Evolutionary conservation across 1,139 yeast species (phyloP), one percentile per base, ranked within the genome.

Genomic region (Blastobotrys elegans): DNA sequence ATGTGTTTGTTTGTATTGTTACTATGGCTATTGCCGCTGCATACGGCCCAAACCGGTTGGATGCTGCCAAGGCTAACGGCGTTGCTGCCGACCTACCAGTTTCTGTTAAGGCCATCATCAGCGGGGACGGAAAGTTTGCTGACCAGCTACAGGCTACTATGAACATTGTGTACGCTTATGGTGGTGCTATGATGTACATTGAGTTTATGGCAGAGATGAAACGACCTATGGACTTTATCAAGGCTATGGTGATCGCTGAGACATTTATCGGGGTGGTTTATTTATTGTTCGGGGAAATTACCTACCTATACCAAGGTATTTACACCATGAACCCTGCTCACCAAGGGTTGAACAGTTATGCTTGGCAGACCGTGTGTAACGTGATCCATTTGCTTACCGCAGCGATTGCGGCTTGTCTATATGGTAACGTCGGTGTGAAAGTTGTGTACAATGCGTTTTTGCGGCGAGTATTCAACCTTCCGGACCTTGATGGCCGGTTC

Each of bases 161-260:
- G 67, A 71, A 73, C 57, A 70, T 72, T 56, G 75, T 72, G 30
- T 73, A 68, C 52, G 70, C 76, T 4, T 73, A 70, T 62, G 76
- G 76, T 49, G 76, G 76, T 57, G 74, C 76, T 20, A 66, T 72
- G 53, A 68, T 72, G 50, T 72, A 71, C 57, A 62, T 68, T 32
- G 75, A 72, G 54, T 66, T 72, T 52, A 67, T 73, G 71, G 69
- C 75, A 6, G 76, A 73, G 58, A 67, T 73, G 72, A 65, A 64
- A 49, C 62, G 71, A 40, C 76, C 76, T 20, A 60, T 58, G 65
- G 76, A 73, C 54, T 73, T 73, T 62, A 66, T 73, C 70, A 70
- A 72, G 58, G 76, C 75, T 38, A 69, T 73, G 69, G 57, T 66
- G 13, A 52, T 62, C 34, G 75, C 75, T n/a, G 73, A 73, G 54